These are phyloP conservation scores for Vachellia pachyceras DNA, from an alignment of 306 rosid genomes.

Conservation along the genomic window DNA sequence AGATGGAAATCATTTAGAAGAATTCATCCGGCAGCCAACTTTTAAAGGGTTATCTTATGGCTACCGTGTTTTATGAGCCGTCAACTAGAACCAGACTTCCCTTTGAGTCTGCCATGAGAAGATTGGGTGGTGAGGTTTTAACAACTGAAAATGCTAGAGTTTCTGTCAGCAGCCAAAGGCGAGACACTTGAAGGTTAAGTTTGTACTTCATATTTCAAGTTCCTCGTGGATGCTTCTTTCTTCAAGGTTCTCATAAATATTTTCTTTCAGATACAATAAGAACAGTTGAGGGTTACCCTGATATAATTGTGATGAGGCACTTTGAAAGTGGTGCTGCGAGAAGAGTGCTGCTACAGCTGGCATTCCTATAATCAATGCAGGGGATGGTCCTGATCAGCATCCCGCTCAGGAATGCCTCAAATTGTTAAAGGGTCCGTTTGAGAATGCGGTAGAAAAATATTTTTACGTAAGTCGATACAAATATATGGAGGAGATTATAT, in stretches of 20 bases:
- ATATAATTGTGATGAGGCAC: slow-evolving; percentile 89
- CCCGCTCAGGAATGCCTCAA: slow-evolving; percentile 73
- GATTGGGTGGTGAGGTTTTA: slow-evolving; percentile 89
- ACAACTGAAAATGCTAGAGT: slow-evolving; percentile 94
- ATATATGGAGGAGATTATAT: no score
- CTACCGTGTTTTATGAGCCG: slow-evolving; percentile 91
- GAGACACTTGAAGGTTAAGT: slow-evolving; percentile 90
- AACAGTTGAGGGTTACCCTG: slow-evolving; percentile 89
- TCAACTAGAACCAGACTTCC: slow-evolving; percentile 94
- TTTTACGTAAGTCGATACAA: no score
- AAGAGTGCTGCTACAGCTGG: slow-evolving; percentile 77
- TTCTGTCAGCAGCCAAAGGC: slow-evolving; percentile 91
- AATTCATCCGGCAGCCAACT: slow-evolving; percentile 75
- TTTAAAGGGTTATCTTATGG: slow-evolving; percentile 89
- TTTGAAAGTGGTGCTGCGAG: slow-evolving; percentile 95
- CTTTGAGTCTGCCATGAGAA: slow-evolving; percentile 95
- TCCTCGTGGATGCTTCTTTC: neutral
- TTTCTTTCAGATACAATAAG: slow-evolving; percentile 76
- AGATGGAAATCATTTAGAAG: slow-evolving; percentile 83
- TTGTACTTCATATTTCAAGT: slow-evolving; percentile 15
- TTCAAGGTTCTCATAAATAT: slow-evolving; percentile 22
- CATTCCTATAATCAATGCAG: slow-evolving; percentile 92
- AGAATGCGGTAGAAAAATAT: no score
- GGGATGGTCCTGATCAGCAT: slow-evolving; percentile 97
- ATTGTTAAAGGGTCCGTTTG: no score